Evolutionary conservation across 169 alveolate genomes (phyloP).

Genomic region (Perkinsus chesapeaki): DNA sequence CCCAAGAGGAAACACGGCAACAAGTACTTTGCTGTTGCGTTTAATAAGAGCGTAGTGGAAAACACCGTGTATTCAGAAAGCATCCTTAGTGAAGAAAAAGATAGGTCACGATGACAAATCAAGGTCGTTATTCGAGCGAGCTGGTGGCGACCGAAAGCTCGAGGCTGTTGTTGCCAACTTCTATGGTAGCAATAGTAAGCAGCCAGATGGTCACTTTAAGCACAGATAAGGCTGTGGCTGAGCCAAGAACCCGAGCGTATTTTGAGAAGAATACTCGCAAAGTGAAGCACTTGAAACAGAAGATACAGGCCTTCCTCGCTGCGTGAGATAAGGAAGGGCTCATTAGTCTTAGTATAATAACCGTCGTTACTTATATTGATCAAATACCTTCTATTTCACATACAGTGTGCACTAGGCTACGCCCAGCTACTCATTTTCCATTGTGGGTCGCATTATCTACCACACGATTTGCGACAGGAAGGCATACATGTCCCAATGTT

Average conservation of each 20-base stretch:
- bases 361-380: no score
- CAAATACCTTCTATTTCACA: no score
- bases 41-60: not conserved
- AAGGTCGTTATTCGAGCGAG: not conserved
- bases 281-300: not conserved
- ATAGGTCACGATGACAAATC: not conserved
- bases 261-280: not conserved
- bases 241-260: not conserved
- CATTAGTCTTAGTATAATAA: not conserved
- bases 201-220: not conserved
- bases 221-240: not conserved
- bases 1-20: not conserved
- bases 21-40: not conserved
- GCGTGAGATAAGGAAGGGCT: not conserved
- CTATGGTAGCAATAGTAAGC: not conserved
- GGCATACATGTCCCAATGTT: no score
- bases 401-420: no score
- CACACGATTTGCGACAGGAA: no score
- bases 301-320: not conserved
- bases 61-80: not conserved
- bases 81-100: not conserved
- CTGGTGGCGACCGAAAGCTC: not conserved
- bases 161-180: not conserved
- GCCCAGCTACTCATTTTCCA: no score
- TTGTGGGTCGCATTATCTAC: no score